Percentiles rank a stretch among this genome's conserved stretches.
phyloP scores from a whole-genome alignment of 1,139 yeast genomes.

The Geotrichum fermentans region DNA sequence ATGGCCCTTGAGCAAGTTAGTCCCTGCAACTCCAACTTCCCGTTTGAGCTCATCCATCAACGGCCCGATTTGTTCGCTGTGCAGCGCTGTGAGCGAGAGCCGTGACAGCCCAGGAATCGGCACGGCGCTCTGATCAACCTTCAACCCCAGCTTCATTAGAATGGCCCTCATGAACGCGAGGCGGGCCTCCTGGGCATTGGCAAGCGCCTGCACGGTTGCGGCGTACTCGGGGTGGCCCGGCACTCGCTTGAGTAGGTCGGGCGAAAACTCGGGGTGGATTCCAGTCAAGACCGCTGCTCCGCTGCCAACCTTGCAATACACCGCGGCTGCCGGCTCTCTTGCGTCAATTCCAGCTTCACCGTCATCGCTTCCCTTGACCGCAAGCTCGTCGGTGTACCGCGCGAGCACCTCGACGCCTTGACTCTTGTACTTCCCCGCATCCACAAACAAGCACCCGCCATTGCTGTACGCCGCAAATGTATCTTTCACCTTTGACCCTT shows the following conservation, averaged over 20 bases:
- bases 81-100: constrained; percentile 42
- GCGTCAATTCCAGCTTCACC: constrained; percentile 32
- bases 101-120: constrained; percentile 71
- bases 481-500: not conserved
- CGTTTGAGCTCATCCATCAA: constrained; percentile 35
- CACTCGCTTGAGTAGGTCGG: constrained; percentile 45
- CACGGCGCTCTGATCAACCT: constrained; percentile 49
- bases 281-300: constrained; percentile 79
- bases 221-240: constrained; percentile 34
- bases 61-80: constrained; percentile 27
- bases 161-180: constrained; percentile 52
- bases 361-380: constrained; percentile 41
- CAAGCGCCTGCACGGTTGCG: constrained; percentile 41
- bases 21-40: constrained; percentile 15
- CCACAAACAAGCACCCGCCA: constrained; percentile 84
- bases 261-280: constrained; percentile 83
- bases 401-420: constrained; percentile 67
- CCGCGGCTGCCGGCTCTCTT: constrained; percentile 52
- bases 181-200: constrained; percentile 46
- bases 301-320: constrained; percentile 63
- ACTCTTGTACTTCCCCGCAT: constrained; percentile 52
- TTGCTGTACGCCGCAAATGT: constrained; percentile 55
- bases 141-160: constrained; percentile 58
- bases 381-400: constrained; percentile 46
- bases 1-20: constrained; percentile 13